phyloP scores from a whole-genome alignment of 768 basidiomycete genomes.

The Suillus fuscotomentosus region DNA sequence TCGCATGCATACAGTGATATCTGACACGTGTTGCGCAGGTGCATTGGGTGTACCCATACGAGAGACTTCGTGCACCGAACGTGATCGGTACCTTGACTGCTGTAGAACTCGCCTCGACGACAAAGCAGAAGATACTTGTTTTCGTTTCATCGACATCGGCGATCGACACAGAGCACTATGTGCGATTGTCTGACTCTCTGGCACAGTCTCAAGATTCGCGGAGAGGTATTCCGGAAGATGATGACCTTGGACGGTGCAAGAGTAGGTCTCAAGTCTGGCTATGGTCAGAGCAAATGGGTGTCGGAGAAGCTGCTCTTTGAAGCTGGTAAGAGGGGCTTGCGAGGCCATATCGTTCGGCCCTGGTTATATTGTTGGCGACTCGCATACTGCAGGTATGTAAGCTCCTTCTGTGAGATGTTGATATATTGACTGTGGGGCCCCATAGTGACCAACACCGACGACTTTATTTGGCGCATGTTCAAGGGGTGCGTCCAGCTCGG shows the following conservation, averaged over 20 bases:
- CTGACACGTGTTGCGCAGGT: conserved; percentile 50
- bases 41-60: conserved; percentile 99
- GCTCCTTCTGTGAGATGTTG: background rate
- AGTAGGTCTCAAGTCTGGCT: conserved; percentile 77
- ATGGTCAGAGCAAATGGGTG: conserved; percentile 99
- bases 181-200: conserved; percentile 77
- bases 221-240: conserved; percentile 80
- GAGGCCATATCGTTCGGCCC: conserved; percentile 85
- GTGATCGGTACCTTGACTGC: conserved; percentile 89
- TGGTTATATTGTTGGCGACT: conserved; percentile 97
- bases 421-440: conserved; percentile 7
- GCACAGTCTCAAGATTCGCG: conserved; percentile 37
- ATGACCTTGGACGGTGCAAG: conserved; percentile 86
- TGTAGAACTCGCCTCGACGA: conserved; percentile 71
- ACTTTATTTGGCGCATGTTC: conserved; percentile 97
- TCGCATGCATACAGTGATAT: background rate
- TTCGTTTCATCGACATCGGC: conserved; percentile 98
- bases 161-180: conserved; percentile 88
- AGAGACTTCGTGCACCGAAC: conserved; percentile 87
- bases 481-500: conserved; percentile 99
- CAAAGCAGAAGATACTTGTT: conserved; percentile 75
- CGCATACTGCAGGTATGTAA: conserved; percentile 72
- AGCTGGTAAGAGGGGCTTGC: conserved; percentile 82
- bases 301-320: conserved; percentile 93
- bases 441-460: conserved; percentile 95